These are phyloP conservation scores for Carex littledalei DNA, from an alignment of 176 grass and related monocot genomes.

Conservation along the genomic window DNA sequence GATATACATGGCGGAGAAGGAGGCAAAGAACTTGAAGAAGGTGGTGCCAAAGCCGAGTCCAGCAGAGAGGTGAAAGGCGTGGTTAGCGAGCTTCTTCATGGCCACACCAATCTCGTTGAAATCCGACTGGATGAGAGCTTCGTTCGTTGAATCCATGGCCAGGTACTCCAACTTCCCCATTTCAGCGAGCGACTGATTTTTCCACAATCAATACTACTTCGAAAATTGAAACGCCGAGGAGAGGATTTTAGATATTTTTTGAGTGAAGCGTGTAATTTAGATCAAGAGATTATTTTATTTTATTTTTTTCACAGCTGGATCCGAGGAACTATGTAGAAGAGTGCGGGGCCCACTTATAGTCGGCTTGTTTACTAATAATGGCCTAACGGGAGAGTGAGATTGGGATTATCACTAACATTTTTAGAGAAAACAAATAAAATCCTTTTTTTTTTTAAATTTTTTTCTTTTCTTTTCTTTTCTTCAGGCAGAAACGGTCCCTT, in stretches of 20 bases:
- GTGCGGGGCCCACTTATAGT: not conserved
- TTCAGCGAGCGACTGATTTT: not conserved
- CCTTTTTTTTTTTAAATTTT: not conserved
- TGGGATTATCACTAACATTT: not conserved
- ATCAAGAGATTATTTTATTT: not conserved
- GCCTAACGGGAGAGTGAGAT: too few relatives aligned
- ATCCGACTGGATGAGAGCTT: constrained; percentile 59
- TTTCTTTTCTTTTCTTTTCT: not conserved
- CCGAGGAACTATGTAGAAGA: not conserved
- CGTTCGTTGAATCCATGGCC: constrained; percentile 29
- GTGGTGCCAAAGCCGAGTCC: constrained; percentile 57
- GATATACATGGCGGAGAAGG: constrained; percentile 57
- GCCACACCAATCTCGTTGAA: constrained; percentile 60
- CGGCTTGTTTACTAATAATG: too few relatives aligned
- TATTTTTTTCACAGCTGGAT: not conserved
- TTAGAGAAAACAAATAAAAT: not conserved
- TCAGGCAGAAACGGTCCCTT: not conserved
- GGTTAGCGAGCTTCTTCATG: constrained; percentile 59
- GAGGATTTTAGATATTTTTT: not conserved
- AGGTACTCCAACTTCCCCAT: constrained; percentile 52
- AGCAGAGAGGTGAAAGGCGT: constrained; percentile 52
- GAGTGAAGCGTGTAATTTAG: not conserved
- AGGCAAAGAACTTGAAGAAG: constrained; percentile 76
- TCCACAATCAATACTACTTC: not conserved
- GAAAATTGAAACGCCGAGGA: not conserved